phyloP scores from a whole-genome alignment of 768 basidiomycete species.

The Asterophora lycoperdoides region DNA sequence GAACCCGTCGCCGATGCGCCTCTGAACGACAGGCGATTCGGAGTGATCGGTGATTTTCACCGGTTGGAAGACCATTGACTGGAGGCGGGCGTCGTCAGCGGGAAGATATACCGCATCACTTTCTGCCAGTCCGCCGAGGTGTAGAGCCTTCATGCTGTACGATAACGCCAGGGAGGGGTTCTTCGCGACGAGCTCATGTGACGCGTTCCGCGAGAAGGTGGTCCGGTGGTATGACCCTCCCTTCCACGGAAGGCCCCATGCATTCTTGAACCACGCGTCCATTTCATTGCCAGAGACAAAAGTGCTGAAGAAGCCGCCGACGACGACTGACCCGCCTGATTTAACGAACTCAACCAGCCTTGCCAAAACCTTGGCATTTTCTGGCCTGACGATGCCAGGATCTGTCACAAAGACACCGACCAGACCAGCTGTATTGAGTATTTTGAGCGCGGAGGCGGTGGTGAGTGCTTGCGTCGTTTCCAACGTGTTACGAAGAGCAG shows the following conservation, averaged over 20 bases:
- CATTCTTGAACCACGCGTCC: slow-evolving; percentile 16
- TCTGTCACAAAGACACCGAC: slow-evolving; percentile 35
- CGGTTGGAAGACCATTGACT: not conserved
- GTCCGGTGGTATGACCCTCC: slow-evolving; percentile 18
- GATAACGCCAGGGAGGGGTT: slow-evolving; percentile 13
- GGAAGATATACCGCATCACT: slow-evolving; percentile 23
- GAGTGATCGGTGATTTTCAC: slow-evolving; percentile 13
- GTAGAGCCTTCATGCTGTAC: slow-evolving; percentile 32
- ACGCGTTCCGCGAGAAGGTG: slow-evolving; percentile 16
- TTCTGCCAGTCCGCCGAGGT: slow-evolving; percentile 18
- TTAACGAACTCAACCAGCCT: slow-evolving; percentile 31
- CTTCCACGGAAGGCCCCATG: slow-evolving; percentile 26
- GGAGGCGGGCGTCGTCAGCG: slow-evolving; percentile 4
- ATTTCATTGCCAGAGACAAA: slow-evolving; percentile 13
- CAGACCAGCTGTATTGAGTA: slow-evolving; percentile 26
- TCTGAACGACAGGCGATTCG: slow-evolving; percentile 31
- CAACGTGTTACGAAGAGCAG: slow-evolving; percentile 16
- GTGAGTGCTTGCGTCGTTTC: slow-evolving; percentile 16
- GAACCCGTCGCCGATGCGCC: slow-evolving; percentile 28
- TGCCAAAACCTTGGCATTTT: slow-evolving; percentile 24
- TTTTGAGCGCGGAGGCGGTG: slow-evolving; percentile 12
- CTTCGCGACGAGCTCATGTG: slow-evolving; percentile 14
- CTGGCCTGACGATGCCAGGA: slow-evolving; percentile 20
- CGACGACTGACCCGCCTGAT: slow-evolving; percentile 34
- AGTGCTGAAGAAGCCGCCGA: slow-evolving; percentile 25